Conservation (phyloP, 2,329 filamentous ascomycete genomes). For the Alternaria rosae region DNA sequence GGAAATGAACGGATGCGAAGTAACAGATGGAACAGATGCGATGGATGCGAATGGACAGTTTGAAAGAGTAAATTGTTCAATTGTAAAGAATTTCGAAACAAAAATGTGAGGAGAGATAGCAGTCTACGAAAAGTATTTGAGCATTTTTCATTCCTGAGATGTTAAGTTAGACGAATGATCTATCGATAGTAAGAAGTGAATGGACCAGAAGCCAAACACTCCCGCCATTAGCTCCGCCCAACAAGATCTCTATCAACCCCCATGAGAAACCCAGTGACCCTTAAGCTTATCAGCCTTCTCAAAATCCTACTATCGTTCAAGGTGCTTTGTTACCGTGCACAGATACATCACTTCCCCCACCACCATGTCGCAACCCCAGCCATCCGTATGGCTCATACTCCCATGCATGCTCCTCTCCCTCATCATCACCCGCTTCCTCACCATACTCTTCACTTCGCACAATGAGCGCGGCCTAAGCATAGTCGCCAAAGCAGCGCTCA, state of each 20-base stretch:
- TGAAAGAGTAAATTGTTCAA: not conserved
- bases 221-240: not conserved
- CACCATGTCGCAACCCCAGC: not conserved
- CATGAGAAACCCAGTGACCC: not conserved
- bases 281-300: not conserved
- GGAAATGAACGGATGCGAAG: not conserved
- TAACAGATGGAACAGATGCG: not conserved
- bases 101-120: not conserved
- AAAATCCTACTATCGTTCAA: not conserved
- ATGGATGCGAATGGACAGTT: not conserved
- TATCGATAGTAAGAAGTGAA: not conserved
- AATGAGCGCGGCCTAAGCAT: not conserved
- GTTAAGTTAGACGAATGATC: too few relatives aligned
- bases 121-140: not conserved
- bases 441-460: not conserved
- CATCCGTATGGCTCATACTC: not conserved
- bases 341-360: not conserved
- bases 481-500: not conserved
- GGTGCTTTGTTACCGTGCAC: not conserved
- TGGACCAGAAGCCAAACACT: not conserved
- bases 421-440: not conserved
- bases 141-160: not conserved
- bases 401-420: not conserved
- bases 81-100: not conserved
- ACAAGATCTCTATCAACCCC: not conserved